A percentile compares a stretch with the other conserved stretches of the same genome.
Evolutionary conservation across 495 filamentous ascomycete genomes (phyloP).

Genomic region (Ramalina peruviana): DNA sequence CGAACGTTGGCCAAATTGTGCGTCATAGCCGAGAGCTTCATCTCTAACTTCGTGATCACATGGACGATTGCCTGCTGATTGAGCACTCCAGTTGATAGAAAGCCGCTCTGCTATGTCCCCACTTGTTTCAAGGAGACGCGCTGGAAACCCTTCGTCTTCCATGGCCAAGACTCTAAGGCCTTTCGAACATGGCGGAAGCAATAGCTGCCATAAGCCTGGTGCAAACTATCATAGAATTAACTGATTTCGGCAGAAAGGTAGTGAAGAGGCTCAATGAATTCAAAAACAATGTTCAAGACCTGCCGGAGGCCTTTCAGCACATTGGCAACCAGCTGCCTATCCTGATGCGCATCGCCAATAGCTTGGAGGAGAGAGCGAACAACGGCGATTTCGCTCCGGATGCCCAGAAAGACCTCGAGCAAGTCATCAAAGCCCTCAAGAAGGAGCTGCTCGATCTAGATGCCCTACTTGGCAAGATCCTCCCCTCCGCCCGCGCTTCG

Average conservation of each 20-base stretch:
- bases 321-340: constrained; percentile 21
- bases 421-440: constrained; percentile 1
- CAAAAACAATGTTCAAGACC: constrained; percentile 10
- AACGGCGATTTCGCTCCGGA: not conserved
- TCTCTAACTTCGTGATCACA: no score
- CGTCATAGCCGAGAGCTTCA: no score
- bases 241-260: constrained; percentile 23
- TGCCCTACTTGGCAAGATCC: constrained; percentile 1
- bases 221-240: constrained; percentile 22
- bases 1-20: no score
- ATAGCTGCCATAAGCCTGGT: constrained; percentile 20
- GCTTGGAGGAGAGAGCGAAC: constrained; percentile 1
- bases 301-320: constrained; percentile 21
- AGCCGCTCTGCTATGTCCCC: no score
- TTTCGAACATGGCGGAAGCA: constrained; percentile 21
- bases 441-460: constrained; percentile 3
- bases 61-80: no score
- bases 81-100: no score
- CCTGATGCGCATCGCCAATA: constrained; percentile 11
- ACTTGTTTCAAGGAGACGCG: no score
- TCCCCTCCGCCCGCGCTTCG: constrained; percentile 6
- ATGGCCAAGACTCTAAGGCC: no score
- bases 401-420: not conserved
- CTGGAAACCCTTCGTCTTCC: no score
- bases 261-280: constrained; percentile 21